These are phyloP conservation scores for Kwoniella sp. DNA, from an alignment of 768 basidiomycete genomes.

Conservation along the genomic window DNA sequence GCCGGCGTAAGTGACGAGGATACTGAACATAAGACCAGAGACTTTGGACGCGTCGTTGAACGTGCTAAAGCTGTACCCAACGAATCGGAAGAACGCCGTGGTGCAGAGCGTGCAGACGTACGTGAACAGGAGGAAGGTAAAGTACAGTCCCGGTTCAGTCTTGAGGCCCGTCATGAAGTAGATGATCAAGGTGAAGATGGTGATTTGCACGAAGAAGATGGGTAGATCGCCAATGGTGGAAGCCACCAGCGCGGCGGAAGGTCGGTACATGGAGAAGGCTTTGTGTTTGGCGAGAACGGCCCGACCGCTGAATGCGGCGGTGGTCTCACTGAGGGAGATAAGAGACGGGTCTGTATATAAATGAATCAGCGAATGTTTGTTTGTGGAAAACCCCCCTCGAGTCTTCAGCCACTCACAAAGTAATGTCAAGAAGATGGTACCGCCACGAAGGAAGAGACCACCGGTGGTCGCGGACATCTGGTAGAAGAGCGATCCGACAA, in stretches of 20 bases:
- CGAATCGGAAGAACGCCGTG: slow-evolving; percentile 48
- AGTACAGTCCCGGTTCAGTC: slow-evolving; percentile 36
- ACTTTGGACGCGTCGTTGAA: slow-evolving; percentile 54
- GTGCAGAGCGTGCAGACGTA: slow-evolving; percentile 35
- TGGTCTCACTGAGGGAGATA: slow-evolving; percentile 47
- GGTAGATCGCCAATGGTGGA: slow-evolving; percentile 59
- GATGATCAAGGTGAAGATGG: slow-evolving; percentile 50
- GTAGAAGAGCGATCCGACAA: slow-evolving; percentile 70
- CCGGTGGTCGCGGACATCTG: slow-evolving; percentile 63
- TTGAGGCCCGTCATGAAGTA: slow-evolving; percentile 50
- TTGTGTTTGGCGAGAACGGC: slow-evolving; percentile 54
- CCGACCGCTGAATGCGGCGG: slow-evolving; percentile 51
- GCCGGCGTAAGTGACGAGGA: slow-evolving; percentile 44
- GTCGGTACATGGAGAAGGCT: slow-evolving; percentile 48
- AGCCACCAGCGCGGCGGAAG: slow-evolving; percentile 58
- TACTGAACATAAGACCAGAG: slow-evolving; percentile 46
- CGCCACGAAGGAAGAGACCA: slow-evolving; percentile 74
- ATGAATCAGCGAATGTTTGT: background rate
- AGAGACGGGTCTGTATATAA: slow-evolving; percentile 24
- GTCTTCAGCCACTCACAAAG: slow-evolving; percentile 45
- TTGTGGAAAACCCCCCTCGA: too few species aligned
- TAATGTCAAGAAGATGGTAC: slow-evolving; percentile 73
- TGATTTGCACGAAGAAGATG: slow-evolving; percentile 51
- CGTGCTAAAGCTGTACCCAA: slow-evolving; percentile 47
- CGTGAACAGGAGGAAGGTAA: slow-evolving; percentile 38